Evolutionary conservation across 2,329 filamentous ascomycete genomes (phyloP), one percentile per base, ranked within the genome.

Genomic region (Intubia oerlemansii): DNA sequence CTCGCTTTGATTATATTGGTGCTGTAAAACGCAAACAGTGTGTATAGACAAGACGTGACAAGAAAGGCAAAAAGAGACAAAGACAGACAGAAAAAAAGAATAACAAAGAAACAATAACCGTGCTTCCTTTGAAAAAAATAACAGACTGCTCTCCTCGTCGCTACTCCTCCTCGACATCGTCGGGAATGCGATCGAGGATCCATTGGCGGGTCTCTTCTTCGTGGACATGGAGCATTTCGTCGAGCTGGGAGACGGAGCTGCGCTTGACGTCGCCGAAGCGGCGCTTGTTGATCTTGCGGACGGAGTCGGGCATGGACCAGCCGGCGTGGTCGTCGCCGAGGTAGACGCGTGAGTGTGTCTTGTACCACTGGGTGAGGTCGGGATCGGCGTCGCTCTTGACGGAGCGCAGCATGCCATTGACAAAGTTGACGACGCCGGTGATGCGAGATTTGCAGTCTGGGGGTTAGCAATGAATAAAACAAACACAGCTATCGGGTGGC

Each of bases 311-410:
- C 32, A 73, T 66, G 35, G 49, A 56, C 75, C 81, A 93, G 46
- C 79, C 75, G 10, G 66, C 64, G 46, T 93, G 85, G 34, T 73
- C 60, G 16, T 61, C 54, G 2, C 74, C 66, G 12, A 93, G 76
- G 41, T 74, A 91, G 26, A 93, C 73, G 4, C 67, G 62, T 1
- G 80, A 88, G 48, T 81, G 72, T 39, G 69, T 59, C 44, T 74
- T 76, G 51, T 92, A 95, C 85, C 85, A 95, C 15, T 59, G 57
- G 2, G 70, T 74, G 1, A 84, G 57, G 34, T 62, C 57, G n/a
- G 65, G 59, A 33, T 90, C 76, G 17, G 69, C 65, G 38, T 88
- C 82, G 19, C 79, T 78, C 43, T 71, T 75, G 40, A 92, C 67
- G 1, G 80, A 73, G 10, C 79, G 70, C 12, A 93, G 59, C 17